These are phyloP conservation scores for Pilasporangium apinafurcum DNA, from an alignment of 352 stramenopile species.

Conservation along the genomic window DNA sequence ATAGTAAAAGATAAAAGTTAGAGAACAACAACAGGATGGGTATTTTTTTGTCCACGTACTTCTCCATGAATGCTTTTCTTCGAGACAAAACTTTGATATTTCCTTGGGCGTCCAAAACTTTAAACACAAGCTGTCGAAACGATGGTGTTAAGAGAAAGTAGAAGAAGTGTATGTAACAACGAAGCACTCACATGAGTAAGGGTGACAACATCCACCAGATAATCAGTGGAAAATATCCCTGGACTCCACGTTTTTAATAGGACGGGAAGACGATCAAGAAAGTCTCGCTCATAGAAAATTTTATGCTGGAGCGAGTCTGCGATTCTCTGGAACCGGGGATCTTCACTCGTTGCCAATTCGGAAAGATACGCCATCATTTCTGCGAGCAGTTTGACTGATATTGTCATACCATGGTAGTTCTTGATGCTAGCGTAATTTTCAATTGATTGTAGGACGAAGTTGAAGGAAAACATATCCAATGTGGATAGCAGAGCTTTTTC, in stretches of 20 bases:
- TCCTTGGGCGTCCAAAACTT: constrained; percentile 78
- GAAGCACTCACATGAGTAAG: constrained; percentile 68
- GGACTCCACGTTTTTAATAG: constrained; percentile 77
- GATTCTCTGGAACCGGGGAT: constrained; percentile 75
- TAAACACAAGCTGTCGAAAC: constrained; percentile 76
- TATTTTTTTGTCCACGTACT: constrained; percentile 19
- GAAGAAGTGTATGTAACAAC: too few relatives aligned
- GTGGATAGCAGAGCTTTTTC: constrained; percentile 81
- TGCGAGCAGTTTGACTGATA: constrained; percentile 66
- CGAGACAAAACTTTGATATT: constrained; percentile 81
- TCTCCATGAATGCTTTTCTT: constrained; percentile 56
- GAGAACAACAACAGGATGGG: background rate
- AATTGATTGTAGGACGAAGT: constrained; percentile 86
- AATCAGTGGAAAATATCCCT: constrained; percentile 50
- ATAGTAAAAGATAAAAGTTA: background rate
- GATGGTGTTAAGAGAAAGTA: too few relatives aligned
- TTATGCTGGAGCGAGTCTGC: constrained; percentile 85
- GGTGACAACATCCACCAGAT: constrained; percentile 77
- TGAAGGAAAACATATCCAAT: constrained; percentile 90
- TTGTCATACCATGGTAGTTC: constrained; percentile 78
- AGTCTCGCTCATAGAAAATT: constrained; percentile 85
- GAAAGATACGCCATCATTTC: constrained; percentile 86
- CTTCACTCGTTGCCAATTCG: constrained; percentile 62
- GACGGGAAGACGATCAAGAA: constrained; percentile 76
- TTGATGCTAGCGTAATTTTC: constrained; percentile 79